Percentiles rank a stretch among this genome's conserved stretches.
These are phyloP conservation scores for Symbiodinium pilosum DNA, from an alignment of 73 alveolate genomes.

Conservation along the genomic window DNA sequence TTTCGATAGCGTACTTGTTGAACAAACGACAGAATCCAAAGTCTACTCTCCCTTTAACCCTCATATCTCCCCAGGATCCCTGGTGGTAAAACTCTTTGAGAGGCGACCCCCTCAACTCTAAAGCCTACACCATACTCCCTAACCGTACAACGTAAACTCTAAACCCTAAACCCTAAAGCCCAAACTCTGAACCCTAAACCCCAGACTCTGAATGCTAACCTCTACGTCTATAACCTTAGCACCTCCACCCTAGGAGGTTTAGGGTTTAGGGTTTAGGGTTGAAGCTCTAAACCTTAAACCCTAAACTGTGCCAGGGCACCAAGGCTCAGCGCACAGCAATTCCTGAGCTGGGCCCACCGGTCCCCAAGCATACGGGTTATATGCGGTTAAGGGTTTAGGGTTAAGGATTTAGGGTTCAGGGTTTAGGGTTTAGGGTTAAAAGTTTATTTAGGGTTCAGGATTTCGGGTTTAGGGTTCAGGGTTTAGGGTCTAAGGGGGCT, in stretches of 20 bases:
- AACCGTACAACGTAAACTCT: neutral
- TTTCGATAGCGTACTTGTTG: too few relatives aligned
- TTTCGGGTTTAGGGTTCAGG: too few relatives aligned
- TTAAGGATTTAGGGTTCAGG: too few relatives aligned
- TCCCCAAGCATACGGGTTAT: too few relatives aligned
- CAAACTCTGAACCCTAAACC: neutral
- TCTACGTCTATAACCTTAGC: too few relatives aligned
- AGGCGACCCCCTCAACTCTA: neutral
- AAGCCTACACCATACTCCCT: neutral
- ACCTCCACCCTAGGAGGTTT: neutral
- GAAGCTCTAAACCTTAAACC: neutral
- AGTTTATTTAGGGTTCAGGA: too few relatives aligned
- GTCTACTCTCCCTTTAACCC: too few relatives aligned
- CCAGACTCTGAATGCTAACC: neutral
- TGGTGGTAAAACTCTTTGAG: too few relatives aligned
- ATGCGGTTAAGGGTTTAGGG: neutral
- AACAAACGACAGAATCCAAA: too few relatives aligned
- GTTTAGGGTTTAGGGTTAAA: too few relatives aligned
- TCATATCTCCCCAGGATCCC: too few relatives aligned
- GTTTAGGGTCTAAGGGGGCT: too few relatives aligned
- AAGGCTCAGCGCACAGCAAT: neutral
- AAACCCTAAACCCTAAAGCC: neutral
- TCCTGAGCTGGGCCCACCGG: neutral
- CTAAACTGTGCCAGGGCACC: neutral
- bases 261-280: neutral